Evolutionary conservation across 2,329 filamentous ascomycete species (phyloP), one percentile per base, ranked within the genome.

Genomic region (Saccharata proteae): DNA sequence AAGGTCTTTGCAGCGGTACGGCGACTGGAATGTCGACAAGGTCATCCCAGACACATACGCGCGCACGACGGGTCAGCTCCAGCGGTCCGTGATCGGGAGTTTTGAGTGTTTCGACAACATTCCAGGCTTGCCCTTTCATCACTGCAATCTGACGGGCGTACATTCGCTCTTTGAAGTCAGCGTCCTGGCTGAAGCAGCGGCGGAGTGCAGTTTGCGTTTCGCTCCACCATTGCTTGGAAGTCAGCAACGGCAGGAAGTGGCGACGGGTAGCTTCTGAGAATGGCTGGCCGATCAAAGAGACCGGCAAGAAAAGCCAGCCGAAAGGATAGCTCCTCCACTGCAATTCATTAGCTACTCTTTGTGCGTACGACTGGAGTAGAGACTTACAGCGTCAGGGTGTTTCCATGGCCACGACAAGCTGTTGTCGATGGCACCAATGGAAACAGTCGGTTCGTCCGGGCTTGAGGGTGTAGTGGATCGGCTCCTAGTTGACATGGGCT

Each of bases 81-180:
- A 98, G 64, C 0, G 90, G 90, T 0, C 90, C 90, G 49, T 96
- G 88, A 48, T 96, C 90, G 1, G 74, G 67, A 12, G 81, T 81
- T 55, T 98, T 98, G 38, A 98, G 68, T 1, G 90, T 94, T 61
- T 98, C 90, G 4, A 98, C 90, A 0, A 98, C 90, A 51, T 98
- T 98, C 85, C 90, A 98, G 1, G 90, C 90, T 52, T 98, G 90
- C 8, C 90, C 90, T 58, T 98, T 98, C 84, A 98, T 93, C 37
- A 98, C 90, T 1, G 90, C 88, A 39, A 98, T 92, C 51, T 98
- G 90, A 43, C 83, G 77, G n/a, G 84, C 84, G 59, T 93, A 98
- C 90, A 98, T 98, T 57, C 83, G 80, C 60, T 98, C 90, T 53
- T 96, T 84, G 56, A 98, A 98, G 57, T 98, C 90, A 3, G 79